Conservation (phyloP, 352 stramenopile genomes). For the Globisporangium abappressorium region DNA sequence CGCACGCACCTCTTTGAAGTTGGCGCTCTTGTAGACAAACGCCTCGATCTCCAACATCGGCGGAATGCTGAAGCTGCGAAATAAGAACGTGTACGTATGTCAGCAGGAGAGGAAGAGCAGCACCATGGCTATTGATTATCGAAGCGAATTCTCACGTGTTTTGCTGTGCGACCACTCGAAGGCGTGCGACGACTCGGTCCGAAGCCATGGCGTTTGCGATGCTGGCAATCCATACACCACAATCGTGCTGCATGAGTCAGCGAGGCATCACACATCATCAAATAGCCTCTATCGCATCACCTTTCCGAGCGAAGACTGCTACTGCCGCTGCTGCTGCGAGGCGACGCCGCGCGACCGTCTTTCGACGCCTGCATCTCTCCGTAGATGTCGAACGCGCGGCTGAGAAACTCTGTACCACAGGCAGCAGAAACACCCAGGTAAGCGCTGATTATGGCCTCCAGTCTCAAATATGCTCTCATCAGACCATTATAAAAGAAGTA, state of each 20-base stretch:
- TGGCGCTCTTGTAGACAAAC: slow-evolving; percentile 48
- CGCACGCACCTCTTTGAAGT: slow-evolving; percentile 53
- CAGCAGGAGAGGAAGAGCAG: too few species aligned
- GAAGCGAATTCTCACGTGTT: slow-evolving; percentile 24
- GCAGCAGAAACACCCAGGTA: neutral
- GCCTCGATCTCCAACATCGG: slow-evolving; percentile 50
- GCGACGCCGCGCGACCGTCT: slow-evolving; percentile 25
- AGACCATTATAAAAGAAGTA: slow-evolving; percentile 59
- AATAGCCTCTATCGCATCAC: slow-evolving; percentile 11
- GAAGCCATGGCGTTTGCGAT: slow-evolving; percentile 44
- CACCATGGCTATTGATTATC: neutral
- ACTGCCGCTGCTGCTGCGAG: slow-evolving; percentile 13
- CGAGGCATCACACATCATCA: neutral
- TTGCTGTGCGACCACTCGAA: slow-evolving; percentile 49
- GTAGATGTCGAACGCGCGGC: slow-evolving; percentile 47
- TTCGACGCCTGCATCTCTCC: slow-evolving; percentile 30
- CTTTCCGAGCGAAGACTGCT: slow-evolving; percentile 33
- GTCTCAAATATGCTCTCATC: neutral
- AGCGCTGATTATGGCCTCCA: neutral
- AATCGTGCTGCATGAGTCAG: neutral
- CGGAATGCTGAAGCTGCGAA: slow-evolving; percentile 32
- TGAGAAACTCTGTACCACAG: slow-evolving; percentile 40
- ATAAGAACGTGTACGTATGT: too few species aligned
- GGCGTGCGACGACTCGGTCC: slow-evolving; percentile 43
- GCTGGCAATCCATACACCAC: slow-evolving; percentile 16